Evolutionary conservation across 352 stramenopile genomes (phyloP).

Genomic region (Globisporangium recalcitrans): DNA sequence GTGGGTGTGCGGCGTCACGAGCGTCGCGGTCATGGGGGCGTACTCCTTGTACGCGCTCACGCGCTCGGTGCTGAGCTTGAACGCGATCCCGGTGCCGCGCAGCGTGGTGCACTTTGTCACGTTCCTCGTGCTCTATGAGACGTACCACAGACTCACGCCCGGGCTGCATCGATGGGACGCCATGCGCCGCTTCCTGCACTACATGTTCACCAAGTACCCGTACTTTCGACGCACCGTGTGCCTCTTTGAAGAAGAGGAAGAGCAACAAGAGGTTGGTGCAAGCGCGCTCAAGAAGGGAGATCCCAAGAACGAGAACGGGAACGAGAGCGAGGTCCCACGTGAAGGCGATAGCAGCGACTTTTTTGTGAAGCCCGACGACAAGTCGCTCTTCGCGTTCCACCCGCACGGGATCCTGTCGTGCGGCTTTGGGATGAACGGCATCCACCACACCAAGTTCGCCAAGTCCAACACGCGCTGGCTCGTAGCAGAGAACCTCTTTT

Average conservation of each 20-base stretch:
- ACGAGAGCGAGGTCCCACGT: background rate
- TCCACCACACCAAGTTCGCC: constrained; percentile 41
- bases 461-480: constrained; percentile 53
- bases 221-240: constrained; percentile 28
- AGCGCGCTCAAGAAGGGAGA: background rate
- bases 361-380: constrained; percentile 11
- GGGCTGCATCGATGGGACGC: constrained; percentile 26
- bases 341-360: background rate
- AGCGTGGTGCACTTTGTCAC: constrained; percentile 29
- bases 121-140: constrained; percentile 32
- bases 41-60: constrained; percentile 21
- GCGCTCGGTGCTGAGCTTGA: constrained; percentile 15
- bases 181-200: constrained; percentile 17
- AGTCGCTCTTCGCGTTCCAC: constrained; percentile 48
- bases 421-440: constrained; percentile 52
- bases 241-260: constrained; percentile 30
- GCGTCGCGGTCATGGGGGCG: constrained; percentile 14
- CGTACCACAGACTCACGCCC: constrained; percentile 29
- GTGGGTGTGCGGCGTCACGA: constrained; percentile 23
- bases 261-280: background rate
- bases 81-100: constrained; percentile 14
- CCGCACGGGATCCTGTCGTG: constrained; percentile 59
- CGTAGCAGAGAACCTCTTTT: constrained; percentile 63
- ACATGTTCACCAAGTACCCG: constrained; percentile 23
- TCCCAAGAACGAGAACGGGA: too few relatives aligned